Evolutionary conservation across 2,329 filamentous ascomycete species (phyloP).

Genomic region (Annulohypoxylon truncatum): DNA sequence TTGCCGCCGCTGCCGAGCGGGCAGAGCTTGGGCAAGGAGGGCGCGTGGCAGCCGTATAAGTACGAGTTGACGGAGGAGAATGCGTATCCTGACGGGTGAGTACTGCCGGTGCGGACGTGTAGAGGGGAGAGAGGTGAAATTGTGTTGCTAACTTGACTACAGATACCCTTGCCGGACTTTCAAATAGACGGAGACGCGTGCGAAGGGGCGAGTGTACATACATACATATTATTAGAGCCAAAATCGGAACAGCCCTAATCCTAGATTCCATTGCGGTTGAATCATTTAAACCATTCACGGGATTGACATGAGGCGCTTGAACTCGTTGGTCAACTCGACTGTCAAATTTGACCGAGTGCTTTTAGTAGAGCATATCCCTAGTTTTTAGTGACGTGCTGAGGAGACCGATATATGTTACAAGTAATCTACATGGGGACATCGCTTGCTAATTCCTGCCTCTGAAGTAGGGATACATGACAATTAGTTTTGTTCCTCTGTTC

Average conservation of each 20-base stretch:
- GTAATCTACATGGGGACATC: background rate
- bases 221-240: constrained; percentile 9
- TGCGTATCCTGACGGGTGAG: constrained; percentile 77
- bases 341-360: background rate
- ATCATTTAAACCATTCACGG: constrained; percentile 26
- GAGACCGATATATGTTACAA: background rate
- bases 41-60: constrained; percentile 74
- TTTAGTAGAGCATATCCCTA: background rate
- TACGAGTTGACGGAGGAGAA: constrained; percentile 73
- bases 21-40: constrained; percentile 62
- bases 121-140: constrained; percentile 1
- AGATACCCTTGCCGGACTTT: constrained; percentile 75
- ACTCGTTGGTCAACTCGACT: background rate
- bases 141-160: constrained; percentile 48
- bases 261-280: constrained; percentile 47
- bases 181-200: constrained; percentile 54
- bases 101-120: too few species aligned
- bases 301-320: background rate
- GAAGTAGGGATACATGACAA: background rate
- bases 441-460: background rate
- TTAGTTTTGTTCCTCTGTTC: constrained; percentile 13
- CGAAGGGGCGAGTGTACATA: constrained; percentile 47
- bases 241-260: constrained; percentile 41
- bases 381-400: background rate
- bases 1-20: constrained; percentile 88